Evolutionary conservation across 331 rosid species (phyloP).

Genomic region (Malus hybrid): DNA sequence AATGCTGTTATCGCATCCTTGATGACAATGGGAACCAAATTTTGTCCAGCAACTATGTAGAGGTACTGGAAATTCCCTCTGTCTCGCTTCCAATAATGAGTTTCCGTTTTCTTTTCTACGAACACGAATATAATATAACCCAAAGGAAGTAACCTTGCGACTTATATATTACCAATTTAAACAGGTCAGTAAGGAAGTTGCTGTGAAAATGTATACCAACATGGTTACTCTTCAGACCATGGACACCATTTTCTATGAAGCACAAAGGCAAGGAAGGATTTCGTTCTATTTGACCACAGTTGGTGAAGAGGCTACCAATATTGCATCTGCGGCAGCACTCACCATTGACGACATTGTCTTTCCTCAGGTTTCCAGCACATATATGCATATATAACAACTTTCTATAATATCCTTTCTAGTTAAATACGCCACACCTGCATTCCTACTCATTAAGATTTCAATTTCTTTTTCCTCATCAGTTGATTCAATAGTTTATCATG

Average conservation of each 20-base stretch:
- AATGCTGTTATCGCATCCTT: conserved; percentile 66
- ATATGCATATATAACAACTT: background rate
- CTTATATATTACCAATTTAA: conserved; percentile 6
- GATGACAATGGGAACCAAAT: conserved; percentile 53
- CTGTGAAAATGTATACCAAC: conserved; percentile 58
- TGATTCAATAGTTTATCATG: conserved; percentile 5
- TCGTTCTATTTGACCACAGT: conserved; percentile 69
- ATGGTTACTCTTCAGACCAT: conserved; percentile 84
- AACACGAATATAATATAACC: background rate
- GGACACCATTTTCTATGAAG: conserved; percentile 89
- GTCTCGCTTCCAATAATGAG: background rate
- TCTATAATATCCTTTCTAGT: background rate
- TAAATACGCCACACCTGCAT: background rate
- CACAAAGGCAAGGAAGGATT: conserved; percentile 94
- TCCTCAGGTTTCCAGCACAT: conserved; percentile 66
- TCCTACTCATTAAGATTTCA: background rate
- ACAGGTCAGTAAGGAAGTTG: conserved; percentile 58
- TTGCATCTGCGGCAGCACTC: conserved; percentile 93
- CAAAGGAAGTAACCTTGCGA: background rate
- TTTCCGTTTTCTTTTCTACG: background rate
- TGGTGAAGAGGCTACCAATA: conserved; percentile 87
- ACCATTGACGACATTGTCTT: conserved; percentile 60
- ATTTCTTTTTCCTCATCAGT: background rate
- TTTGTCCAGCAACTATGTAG: conserved; percentile 24
- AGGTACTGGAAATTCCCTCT: conserved; percentile 34